Evolutionary conservation across 176 grass and related monocot species (phyloP).

Genomic region (Cenchrus fungigraminus): DNA sequence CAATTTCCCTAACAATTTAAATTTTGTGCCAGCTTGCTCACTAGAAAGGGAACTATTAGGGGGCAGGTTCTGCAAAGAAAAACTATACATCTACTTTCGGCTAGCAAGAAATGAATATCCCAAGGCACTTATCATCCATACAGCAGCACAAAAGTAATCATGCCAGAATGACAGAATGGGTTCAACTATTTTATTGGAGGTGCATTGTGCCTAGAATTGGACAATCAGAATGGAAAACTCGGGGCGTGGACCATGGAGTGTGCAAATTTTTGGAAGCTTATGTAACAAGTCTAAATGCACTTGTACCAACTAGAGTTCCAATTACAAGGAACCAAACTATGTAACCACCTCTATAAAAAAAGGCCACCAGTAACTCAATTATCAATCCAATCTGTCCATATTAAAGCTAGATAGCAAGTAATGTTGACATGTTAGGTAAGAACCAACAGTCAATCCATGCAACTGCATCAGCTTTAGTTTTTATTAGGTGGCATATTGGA

Average conservation of each 20-base stretch:
- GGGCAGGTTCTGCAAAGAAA: not conserved
- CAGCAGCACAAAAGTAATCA: not conserved
- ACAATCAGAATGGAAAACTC: not conserved
- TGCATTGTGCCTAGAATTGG: not conserved
- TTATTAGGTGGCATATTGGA: not conserved
- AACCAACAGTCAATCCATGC: not conserved
- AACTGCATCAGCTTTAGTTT: not conserved
- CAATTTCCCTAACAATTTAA: not conserved
- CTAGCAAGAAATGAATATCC: not conserved
- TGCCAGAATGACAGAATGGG: not conserved
- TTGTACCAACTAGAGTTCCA: no score
- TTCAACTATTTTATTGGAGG: not conserved
- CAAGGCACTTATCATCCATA: not conserved
- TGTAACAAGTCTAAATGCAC: no score
- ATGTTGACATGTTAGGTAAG: not conserved
- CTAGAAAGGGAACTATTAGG: not conserved
- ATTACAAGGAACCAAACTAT: no score
- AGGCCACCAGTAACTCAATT: not conserved
- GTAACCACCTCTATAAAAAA: not conserved
- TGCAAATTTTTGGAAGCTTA: no score
- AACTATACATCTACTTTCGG: not conserved
- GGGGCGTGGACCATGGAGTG: not conserved
- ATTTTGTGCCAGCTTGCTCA: not conserved
- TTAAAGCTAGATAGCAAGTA: constrained; percentile 1
- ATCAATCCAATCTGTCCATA: not conserved